Evolutionary conservation across 352 stramenopile species (phyloP).

Genomic region (Pythium vanterpoolii): DNA sequence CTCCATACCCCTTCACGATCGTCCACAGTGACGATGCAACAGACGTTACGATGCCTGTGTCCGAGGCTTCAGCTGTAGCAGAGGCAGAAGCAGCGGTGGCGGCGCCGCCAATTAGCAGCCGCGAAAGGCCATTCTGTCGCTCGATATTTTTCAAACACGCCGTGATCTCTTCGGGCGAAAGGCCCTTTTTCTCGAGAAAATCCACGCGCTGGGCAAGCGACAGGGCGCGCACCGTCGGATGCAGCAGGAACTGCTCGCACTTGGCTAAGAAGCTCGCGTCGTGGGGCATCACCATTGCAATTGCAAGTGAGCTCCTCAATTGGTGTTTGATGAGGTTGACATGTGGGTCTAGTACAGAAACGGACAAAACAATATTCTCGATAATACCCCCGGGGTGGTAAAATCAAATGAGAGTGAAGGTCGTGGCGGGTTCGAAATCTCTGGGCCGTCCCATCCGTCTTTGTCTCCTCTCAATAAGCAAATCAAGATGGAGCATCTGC

Average conservation of each 20-base stretch:
- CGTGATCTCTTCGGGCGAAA: conserved; percentile 67
- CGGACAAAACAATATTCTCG: background rate
- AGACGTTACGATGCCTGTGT: background rate
- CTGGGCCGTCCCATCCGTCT: background rate
- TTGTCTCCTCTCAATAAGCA: background rate
- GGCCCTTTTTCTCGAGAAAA: conserved; percentile 69
- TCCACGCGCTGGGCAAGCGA: conserved; percentile 70
- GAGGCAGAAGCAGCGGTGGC: background rate
- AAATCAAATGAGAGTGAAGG: background rate
- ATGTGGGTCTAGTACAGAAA: background rate
- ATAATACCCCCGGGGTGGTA: background rate
- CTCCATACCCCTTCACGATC: conserved; percentile 7
- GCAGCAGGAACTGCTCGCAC: conserved; percentile 68
- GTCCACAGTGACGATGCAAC: conserved; percentile 12
- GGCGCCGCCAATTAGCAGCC: conserved; percentile 28
- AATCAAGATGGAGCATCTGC: background rate
- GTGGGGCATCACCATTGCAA: conserved; percentile 6
- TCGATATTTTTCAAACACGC: conserved; percentile 54
- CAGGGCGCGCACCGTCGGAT: conserved; percentile 55
- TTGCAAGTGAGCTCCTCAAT: background rate
- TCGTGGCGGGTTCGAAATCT: background rate
- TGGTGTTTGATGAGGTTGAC: background rate
- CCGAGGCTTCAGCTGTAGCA: background rate
- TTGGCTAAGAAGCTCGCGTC: conserved; percentile 40
- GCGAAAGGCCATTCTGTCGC: conserved; percentile 50